Conservation (phyloP, 2,329 filamentous ascomycete genomes). For the Colletotrichum euphorbiae region DNA sequence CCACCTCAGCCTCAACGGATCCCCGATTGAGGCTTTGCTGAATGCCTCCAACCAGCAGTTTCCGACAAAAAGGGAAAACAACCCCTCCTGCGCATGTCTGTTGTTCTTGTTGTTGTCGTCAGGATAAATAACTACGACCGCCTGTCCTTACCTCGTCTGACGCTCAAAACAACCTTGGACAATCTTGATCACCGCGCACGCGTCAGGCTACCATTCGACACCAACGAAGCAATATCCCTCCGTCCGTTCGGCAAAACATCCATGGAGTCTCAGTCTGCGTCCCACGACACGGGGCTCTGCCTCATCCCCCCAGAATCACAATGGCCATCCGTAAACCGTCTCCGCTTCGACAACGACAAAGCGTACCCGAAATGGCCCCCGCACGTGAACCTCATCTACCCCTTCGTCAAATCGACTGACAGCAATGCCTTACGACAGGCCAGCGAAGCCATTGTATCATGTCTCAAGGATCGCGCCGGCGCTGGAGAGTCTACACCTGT, state of each 20-base stretch:
- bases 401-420: slow-evolving; percentile 61
- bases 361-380: slow-evolving; percentile 72
- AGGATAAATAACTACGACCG: too few species aligned
- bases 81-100: too few species aligned
- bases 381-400: slow-evolving; percentile 75
- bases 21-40: too few species aligned
- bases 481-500: slow-evolving; percentile 27
- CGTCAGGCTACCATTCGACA: too few species aligned
- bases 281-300: slow-evolving; percentile 70
- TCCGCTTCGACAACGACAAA: slow-evolving; percentile 73
- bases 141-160: too few species aligned
- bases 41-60: too few species aligned
- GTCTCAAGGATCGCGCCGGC: slow-evolving; percentile 43
- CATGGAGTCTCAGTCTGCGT: slow-evolving; percentile 18
- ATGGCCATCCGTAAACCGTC: slow-evolving; percentile 61
- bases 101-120: too few species aligned
- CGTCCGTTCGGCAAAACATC: background rate
- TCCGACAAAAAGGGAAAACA: too few species aligned
- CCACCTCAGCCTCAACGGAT: too few species aligned
- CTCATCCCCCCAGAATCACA: slow-evolving; percentile 64
- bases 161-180: too few species aligned
- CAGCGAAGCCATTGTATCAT: slow-evolving; percentile 52
- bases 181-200: too few species aligned
- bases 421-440: slow-evolving; percentile 59
- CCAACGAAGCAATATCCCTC: background rate